These are phyloP conservation scores for Eucalyptus marginata DNA, from an alignment of 345 rosid species.

Conservation along the genomic window DNA sequence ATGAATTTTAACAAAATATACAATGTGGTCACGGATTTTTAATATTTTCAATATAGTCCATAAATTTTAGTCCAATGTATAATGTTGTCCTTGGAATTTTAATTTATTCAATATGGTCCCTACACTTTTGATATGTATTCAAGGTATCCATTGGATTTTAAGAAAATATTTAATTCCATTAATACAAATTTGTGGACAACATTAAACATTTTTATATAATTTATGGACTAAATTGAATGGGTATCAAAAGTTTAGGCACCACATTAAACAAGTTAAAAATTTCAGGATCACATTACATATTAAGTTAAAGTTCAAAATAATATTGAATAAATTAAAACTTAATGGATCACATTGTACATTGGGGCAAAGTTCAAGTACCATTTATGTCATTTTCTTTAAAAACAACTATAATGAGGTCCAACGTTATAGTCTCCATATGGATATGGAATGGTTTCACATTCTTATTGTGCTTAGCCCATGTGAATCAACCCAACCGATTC, in stretches of 20 bases:
- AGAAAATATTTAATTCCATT: too few relatives aligned
- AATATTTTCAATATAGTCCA: rapidly evolving
- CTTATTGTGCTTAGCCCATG: neutral
- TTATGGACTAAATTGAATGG: neutral
- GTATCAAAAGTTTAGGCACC: rapidly evolving
- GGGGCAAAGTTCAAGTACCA: neutral
- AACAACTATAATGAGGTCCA: neutral
- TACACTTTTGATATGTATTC: neutral
- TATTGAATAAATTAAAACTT: too few relatives aligned
- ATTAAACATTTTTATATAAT: too few relatives aligned
- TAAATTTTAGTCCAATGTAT: rapidly evolving
- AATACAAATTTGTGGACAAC: too few relatives aligned
- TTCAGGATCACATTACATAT: rapidly evolving
- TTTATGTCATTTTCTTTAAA: too few relatives aligned
- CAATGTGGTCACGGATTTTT: rapidly evolving
- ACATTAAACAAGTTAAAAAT: too few relatives aligned
- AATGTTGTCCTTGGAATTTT: rapidly evolving
- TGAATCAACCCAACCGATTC: neutral
- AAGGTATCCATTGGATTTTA: rapidly evolving
- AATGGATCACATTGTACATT: rapidly evolving
- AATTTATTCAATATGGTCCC: rapidly evolving
- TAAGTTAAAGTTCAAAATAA: too few relatives aligned
- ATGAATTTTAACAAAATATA: rapidly evolving
- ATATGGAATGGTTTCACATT: neutral
- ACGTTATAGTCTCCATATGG: neutral